Evolutionary conservation across 2,329 filamentous ascomycete species (phyloP).

Genomic region (Paracamarosporium sp.): DNA sequence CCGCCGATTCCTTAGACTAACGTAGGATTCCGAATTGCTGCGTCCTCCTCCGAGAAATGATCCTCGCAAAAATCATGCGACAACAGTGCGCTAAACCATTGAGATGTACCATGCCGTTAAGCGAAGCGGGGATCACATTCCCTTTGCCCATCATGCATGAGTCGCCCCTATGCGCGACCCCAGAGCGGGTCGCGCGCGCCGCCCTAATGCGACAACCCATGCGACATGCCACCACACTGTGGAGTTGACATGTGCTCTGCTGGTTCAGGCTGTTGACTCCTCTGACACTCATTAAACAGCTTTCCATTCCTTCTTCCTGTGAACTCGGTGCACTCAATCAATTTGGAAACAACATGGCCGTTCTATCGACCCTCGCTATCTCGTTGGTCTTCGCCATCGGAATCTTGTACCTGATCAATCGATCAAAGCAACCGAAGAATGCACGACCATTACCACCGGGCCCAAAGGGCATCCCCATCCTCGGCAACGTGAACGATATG

Average conservation of each 20-base stretch:
- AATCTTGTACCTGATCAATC: not conserved
- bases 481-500: conserved; percentile 60
- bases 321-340: not conserved
- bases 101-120: not conserved
- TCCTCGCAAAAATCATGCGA: not conserved
- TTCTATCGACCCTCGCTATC: not conserved
- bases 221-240: not conserved
- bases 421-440: not conserved
- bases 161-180: not conserved
- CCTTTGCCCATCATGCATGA: not conserved
- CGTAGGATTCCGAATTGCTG: not conserved
- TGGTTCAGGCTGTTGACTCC: not conserved
- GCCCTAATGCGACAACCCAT: too few relatives aligned
- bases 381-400: not conserved
- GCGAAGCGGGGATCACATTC: not conserved
- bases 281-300: not conserved
- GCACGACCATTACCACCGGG: conserved; percentile 56
- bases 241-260: not conserved
- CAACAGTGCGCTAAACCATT: not conserved
- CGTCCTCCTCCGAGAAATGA: not conserved
- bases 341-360: not conserved
- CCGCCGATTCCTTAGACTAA: not conserved
- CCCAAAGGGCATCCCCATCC: conserved; percentile 54
- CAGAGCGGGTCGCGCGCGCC: too few relatives aligned
- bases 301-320: not conserved